phyloP scores from a whole-genome alignment of 257 asterid genomes.

The Solanum habrochaites region DNA sequence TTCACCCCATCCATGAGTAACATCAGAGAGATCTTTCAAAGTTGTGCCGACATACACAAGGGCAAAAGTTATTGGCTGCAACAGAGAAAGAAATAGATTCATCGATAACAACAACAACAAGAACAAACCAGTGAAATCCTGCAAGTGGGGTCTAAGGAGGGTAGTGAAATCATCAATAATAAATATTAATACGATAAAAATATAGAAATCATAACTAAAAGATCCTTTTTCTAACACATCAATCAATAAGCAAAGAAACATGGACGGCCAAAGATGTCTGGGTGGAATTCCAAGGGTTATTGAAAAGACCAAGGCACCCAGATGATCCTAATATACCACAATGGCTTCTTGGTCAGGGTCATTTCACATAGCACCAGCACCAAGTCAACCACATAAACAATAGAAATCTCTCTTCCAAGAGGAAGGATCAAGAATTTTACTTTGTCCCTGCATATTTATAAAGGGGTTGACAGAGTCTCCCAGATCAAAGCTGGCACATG shows the following conservation, averaged over 20 bases:
- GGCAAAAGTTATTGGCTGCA: conserved; percentile 91
- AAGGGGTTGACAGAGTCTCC: neutral
- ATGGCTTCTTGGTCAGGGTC: neutral
- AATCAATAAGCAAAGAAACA: neutral
- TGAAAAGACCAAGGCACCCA: neutral
- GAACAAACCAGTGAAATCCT: neutral
- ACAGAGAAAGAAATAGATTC: neutral
- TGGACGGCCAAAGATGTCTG: neutral
- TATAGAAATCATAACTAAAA: neutral
- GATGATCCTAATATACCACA: neutral
- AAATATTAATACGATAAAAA: neutral
- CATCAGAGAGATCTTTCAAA: conserved; percentile 92
- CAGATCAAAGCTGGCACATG: neutral
- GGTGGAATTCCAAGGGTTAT: neutral
- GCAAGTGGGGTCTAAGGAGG: neutral
- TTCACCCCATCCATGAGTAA: conserved; percentile 92
- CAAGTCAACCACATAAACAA: neutral
- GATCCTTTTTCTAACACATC: neutral
- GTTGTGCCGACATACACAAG: conserved; percentile 97
- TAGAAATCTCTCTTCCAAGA: neutral
- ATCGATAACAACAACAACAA: neutral
- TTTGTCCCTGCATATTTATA: neutral
- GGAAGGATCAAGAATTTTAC: neutral
- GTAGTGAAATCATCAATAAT: neutral
- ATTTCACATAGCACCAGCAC: neutral